Percentiles rank a stretch among this genome's conserved stretches.
phyloP scores from a whole-genome alignment of 2,329 filamentous ascomycete genomes.

The Dactylellina haptotyla region DNA sequence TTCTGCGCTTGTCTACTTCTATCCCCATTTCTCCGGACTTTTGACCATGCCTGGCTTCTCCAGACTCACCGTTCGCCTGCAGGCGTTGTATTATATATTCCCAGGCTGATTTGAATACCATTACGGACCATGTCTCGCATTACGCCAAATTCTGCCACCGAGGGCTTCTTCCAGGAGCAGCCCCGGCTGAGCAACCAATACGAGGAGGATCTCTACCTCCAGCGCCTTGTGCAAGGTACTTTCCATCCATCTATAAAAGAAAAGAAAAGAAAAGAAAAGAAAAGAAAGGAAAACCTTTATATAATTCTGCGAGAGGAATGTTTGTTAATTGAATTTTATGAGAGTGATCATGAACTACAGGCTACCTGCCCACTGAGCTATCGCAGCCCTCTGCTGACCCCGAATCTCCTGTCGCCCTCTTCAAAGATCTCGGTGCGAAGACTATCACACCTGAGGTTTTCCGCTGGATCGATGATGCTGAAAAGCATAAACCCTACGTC shows the following conservation, averaged over 20 bases:
- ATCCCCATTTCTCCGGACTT: conserved; percentile 23
- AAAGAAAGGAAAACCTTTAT: too few species aligned
- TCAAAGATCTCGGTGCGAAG: conserved; percentile 42
- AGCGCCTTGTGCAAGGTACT: conserved; percentile 67
- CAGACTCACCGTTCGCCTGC: background rate
- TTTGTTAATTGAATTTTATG: too few species aligned
- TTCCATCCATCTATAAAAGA: background rate
- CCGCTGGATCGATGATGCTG: conserved; percentile 71
- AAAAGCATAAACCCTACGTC: conserved; percentile 72
- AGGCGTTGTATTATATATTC: background rate
- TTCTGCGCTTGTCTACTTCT: conserved; percentile 6
- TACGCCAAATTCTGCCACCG: conserved; percentile 60
- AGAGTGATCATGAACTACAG: conserved; percentile 4
- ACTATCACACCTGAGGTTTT: conserved; percentile 69
- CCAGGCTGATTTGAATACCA: background rate
- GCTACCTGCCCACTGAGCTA: conserved; percentile 33
- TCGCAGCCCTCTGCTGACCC: conserved; percentile 13
- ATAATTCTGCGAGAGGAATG: too few species aligned
- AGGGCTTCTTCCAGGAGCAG: conserved; percentile 69
- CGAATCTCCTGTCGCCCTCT: conserved; percentile 20
- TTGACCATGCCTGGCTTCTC: conserved; percentile 27
- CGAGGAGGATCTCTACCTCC: conserved; percentile 67
- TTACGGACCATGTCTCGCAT: conserved; percentile 24
- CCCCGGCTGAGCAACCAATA: conserved; percentile 69
- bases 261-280: too few species aligned